These are phyloP conservation scores for Tephrocybe sp. DNA, from an alignment of 768 basidiomycete genomes.

Conservation along the genomic window DNA sequence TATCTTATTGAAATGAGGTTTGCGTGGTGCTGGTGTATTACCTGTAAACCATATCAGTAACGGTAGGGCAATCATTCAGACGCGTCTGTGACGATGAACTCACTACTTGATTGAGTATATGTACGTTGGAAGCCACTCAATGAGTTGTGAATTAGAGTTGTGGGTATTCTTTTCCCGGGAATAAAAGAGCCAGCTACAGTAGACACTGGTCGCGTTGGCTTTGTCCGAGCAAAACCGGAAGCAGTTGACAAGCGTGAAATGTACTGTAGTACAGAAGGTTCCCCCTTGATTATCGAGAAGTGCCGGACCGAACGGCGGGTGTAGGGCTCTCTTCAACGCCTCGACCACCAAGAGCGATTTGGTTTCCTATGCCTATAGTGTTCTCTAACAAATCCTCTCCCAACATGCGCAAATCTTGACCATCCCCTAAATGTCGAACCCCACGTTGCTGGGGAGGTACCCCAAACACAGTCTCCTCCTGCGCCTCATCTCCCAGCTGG, in stretches of 20 bases:
- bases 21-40: constrained; percentile 30
- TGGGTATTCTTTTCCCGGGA: background rate
- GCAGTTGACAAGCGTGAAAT: constrained; percentile 3
- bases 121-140: background rate
- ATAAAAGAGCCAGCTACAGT: background rate
- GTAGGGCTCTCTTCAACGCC: constrained; percentile 67
- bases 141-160: background rate
- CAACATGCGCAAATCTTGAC: constrained; percentile 45
- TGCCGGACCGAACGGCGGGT: constrained; percentile 34
- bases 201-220: background rate
- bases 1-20: constrained; percentile 23
- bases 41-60: constrained; percentile 1
- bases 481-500: constrained; percentile 35
- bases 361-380: constrained; percentile 57
- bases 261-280: too few relatives aligned
- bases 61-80: background rate
- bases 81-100: background rate
- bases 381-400: constrained; percentile 63
- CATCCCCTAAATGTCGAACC: constrained; percentile 23
- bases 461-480: constrained; percentile 74
- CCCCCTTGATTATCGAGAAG: background rate
- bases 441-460: constrained; percentile 52
- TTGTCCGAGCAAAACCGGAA: background rate
- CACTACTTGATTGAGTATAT: constrained; percentile 1
- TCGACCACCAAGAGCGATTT: constrained; percentile 45